Percentiles rank a stretch among this genome's conserved stretches.
These are phyloP conservation scores for Chaetomium sp. DNA, from an alignment of 2,329 filamentous ascomycete genomes.

Conservation along the genomic window DNA sequence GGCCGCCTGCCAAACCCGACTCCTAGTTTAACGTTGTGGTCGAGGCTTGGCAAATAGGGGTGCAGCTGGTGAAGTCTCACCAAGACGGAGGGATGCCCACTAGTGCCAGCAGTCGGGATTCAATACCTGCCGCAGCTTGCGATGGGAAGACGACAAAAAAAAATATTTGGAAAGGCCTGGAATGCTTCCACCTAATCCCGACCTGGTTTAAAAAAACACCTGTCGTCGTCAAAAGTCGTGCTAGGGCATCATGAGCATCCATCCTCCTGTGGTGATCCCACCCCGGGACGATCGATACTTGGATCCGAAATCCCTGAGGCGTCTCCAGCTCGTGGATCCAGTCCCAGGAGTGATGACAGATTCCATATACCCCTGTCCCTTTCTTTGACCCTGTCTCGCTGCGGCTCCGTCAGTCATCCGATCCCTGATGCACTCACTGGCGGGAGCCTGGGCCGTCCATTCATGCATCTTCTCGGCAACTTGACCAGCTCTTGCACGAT, in stretches of 20 bases:
- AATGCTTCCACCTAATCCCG: background rate
- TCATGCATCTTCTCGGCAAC: conserved; percentile 33
- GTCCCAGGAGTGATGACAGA: conserved; percentile 28
- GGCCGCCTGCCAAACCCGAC: background rate
- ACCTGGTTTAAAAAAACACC: background rate
- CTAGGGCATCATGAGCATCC: background rate
- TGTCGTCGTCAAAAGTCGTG: background rate
- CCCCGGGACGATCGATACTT: conserved; percentile 23
- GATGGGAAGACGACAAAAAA: background rate
- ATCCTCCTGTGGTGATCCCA: background rate
- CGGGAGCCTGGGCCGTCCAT: conserved; percentile 31
- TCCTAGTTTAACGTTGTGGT: background rate
- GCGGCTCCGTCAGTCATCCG: conserved; percentile 23
- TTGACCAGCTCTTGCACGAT: conserved; percentile 26
- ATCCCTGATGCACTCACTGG: conserved; percentile 31
- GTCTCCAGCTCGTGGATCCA: conserved; percentile 26
- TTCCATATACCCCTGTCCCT: conserved; percentile 21
- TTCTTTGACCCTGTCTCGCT: conserved; percentile 21
- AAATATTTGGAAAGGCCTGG: background rate
- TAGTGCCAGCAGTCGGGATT: too few relatives aligned
- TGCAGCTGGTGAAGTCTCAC: conserved; percentile 3
- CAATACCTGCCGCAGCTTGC: background rate
- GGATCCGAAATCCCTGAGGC: conserved; percentile 25
- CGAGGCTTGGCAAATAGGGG: background rate
- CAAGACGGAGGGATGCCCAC: background rate